Base-by-base conservation (phyloP, 2,329 filamentous ascomycete genomes). In the Immersiporthe knoxdaviesiana region DNA sequence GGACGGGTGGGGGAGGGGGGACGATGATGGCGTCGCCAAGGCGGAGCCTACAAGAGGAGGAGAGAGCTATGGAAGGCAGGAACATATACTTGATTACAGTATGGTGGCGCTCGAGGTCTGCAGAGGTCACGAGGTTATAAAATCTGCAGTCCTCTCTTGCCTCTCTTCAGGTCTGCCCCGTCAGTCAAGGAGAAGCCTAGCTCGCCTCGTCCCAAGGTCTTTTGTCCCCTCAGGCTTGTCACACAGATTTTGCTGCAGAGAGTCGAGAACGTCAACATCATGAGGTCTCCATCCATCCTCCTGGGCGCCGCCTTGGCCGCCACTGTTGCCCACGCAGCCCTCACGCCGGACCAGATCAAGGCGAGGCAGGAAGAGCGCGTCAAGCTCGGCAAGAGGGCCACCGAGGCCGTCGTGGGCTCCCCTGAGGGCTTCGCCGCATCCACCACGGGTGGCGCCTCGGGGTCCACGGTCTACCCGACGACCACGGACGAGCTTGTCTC, bases 361-460 rank as follows among this genome's bases (percentile, higher is more conserved):
- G 56, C 52, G 30, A 35, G 24, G 5, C 62, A 68, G 41, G 41
- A 65, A 39, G 52, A 64, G n/a, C 67, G 67, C 24, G 54, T 64
- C 8, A 65, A 44, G 18, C 61, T 52, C 21, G 67, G 67, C 16
- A 68, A 68, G 67, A 50, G 67, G n/a, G 67, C 67, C 67, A 50
- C 65, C 1, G 72, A 70, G 30, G 67, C 67, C 52, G 79, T 81
- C 37, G 76, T 74, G 21, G 80, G 81, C 65, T 72, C 78, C 10
- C 78, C 81, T 16, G 78, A 82, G 70, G 81, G 81, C 18, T 82
- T 83, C 71, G 81, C 79, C 60, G 77, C 78, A 69, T 85, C 86
- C 63, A 85, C 87, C 44, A 90, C 88, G 24, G 88, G 88, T 56
- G 88, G 88, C 74, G 88, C 87, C 63, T 80, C 74, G 68, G 87